Evolutionary conservation across 208 protist species (phyloP).

Genomic region (Leishmania tropica): DNA sequence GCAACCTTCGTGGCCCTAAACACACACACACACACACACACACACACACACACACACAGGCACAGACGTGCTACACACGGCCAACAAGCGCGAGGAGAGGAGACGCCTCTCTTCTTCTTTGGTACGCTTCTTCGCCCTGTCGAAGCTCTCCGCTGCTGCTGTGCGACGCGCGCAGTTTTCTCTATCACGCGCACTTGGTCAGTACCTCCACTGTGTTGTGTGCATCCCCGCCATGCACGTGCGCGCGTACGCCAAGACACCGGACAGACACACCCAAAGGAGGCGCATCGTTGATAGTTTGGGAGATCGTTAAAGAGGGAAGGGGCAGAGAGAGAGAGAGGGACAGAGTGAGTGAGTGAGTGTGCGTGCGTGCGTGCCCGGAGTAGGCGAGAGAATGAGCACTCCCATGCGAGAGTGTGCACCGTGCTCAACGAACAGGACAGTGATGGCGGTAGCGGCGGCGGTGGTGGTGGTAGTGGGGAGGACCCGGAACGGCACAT

Average conservation of each 20-base stretch:
- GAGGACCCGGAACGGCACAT: too few species aligned
- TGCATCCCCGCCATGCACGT: not conserved
- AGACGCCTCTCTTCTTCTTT: not conserved
- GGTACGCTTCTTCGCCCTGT: not conserved
- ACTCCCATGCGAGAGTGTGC: not conserved
- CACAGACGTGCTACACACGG: not conserved
- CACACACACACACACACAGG: not conserved
- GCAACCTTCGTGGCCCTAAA: not conserved
- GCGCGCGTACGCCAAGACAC: not conserved
- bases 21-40: not conserved
- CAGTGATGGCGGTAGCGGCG: not conserved
- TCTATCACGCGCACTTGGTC: not conserved
- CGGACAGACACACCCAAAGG: not conserved
- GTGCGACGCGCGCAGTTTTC: not conserved
- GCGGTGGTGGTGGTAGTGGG: too few species aligned
- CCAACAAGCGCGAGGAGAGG: not conserved
- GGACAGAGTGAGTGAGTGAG: not conserved
- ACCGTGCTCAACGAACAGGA: not conserved
- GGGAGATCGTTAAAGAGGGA: not conserved
- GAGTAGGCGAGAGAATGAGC: not conserved
- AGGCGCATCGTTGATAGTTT: not conserved
- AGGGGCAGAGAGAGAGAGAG: not conserved
- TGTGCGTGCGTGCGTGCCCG: not conserved
- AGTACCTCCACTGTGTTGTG: too few species aligned
- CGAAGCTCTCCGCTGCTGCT: not conserved